A percentile compares a stretch with the other conserved stretches of the same genome.
Evolutionary conservation across 2,329 filamentous ascomycete species (phyloP).

Genomic region (Diplodia sapinea): DNA sequence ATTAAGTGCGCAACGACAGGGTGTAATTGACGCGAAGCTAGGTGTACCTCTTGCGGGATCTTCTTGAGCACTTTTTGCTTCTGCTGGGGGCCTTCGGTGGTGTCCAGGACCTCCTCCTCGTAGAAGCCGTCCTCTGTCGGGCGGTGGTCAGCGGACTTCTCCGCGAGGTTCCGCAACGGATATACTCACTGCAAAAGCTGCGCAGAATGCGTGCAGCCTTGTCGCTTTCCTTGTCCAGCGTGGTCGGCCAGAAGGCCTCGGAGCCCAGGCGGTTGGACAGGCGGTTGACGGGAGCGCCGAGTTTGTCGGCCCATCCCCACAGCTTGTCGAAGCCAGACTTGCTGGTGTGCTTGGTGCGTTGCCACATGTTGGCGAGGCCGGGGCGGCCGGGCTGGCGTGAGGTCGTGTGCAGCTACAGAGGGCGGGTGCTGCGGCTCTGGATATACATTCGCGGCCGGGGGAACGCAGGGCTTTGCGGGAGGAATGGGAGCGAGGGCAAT

Average conservation of each 20-base stretch:
- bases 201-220: constrained; percentile 88
- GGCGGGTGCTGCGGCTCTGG: neutral
- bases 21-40: neutral
- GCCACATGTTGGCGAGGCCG: constrained; percentile 51
- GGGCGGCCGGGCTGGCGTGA: constrained; percentile 17
- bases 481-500: constrained; percentile 24
- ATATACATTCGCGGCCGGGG: constrained; percentile 20
- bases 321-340: constrained; percentile 77
- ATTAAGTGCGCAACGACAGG: neutral
- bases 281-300: constrained; percentile 77
- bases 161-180: constrained; percentile 7
- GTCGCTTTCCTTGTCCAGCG: constrained; percentile 85
- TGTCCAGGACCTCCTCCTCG: constrained; percentile 58
- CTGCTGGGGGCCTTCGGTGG: constrained; percentile 59
- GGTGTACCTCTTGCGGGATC: constrained; percentile 70
- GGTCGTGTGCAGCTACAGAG: constrained; percentile 13
- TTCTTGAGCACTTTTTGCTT: constrained; percentile 75
- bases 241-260: constrained; percentile 85
- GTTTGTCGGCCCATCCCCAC: constrained; percentile 70
- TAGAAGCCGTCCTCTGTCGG: constrained; percentile 70
- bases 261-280: constrained; percentile 80
- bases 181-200: constrained; percentile 80
- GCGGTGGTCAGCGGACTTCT: constrained; percentile 34
- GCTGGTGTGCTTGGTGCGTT: constrained; percentile 59
- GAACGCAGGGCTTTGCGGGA: neutral